Percentiles rank a stretch among this genome's conserved stretches.
phyloP scores from a whole-genome alignment of 768 basidiomycete species.

The Lactarius quietus region DNA sequence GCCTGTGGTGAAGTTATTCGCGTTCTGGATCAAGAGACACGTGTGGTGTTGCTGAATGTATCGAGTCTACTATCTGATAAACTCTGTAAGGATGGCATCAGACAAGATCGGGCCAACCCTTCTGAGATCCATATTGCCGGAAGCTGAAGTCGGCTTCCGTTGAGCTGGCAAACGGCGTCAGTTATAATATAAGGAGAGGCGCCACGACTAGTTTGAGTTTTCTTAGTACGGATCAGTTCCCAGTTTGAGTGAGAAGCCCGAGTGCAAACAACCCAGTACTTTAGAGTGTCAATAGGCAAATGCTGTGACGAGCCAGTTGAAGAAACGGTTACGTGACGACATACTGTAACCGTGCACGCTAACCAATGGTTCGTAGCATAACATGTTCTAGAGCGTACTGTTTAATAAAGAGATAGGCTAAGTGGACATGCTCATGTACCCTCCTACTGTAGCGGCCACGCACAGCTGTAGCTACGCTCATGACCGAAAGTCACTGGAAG shows the following conservation, averaged over 20 bases:
- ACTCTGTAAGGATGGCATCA: conserved; percentile 73
- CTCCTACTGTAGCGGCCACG: too few species aligned
- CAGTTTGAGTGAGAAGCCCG: neutral
- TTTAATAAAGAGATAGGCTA: neutral
- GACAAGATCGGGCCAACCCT: conserved; percentile 94
- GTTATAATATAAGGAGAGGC: neutral
- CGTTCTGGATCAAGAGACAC: conserved; percentile 89
- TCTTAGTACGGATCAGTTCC: neutral
- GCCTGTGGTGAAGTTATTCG: conserved; percentile 77
- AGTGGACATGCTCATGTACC: neutral
- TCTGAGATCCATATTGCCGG: conserved; percentile 13
- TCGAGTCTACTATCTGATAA: conserved; percentile 80
- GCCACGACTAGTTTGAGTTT: neutral
- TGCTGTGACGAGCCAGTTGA: neutral
- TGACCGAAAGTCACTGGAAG: too few species aligned
- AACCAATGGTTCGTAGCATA: neutral
- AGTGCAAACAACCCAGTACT: neutral
- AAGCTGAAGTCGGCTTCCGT: too few species aligned
- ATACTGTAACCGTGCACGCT: neutral
- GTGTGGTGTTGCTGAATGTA: conserved; percentile 84
- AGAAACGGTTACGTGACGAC: neutral
- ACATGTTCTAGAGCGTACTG: too few species aligned
- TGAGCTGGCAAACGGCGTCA: neutral
- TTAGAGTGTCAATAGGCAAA: neutral
- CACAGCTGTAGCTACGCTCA: too few species aligned